These are phyloP conservation scores for Didymellaceae sp. DNA, from an alignment of 2,329 filamentous ascomycete genomes.

Conservation along the genomic window DNA sequence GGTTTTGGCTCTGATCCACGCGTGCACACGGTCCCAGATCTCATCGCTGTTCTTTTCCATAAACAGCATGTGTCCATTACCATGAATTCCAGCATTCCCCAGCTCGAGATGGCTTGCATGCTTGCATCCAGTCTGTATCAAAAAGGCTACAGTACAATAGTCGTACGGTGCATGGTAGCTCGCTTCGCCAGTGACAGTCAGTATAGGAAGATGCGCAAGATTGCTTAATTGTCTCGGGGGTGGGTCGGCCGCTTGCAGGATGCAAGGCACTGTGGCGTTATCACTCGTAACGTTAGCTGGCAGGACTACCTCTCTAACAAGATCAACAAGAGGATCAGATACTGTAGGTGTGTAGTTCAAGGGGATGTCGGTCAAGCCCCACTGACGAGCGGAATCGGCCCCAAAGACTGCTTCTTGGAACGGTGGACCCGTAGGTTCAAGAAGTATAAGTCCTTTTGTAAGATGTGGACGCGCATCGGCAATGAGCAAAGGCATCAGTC, in stretches of 20 bases:
- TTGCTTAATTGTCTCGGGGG: slow-evolving; percentile 55
- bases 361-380: slow-evolving; percentile 5
- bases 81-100: slow-evolving; percentile 6
- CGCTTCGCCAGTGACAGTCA: slow-evolving; percentile 60
- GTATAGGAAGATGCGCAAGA: slow-evolving; percentile 54
- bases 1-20: too few relatives aligned
- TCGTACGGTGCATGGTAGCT: slow-evolving; percentile 62
- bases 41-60: slow-evolving; percentile 11
- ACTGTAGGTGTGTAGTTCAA: neutral
- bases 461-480: slow-evolving; percentile 57
- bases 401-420: slow-evolving; percentile 42
- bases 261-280: slow-evolving; percentile 32
- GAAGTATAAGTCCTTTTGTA: slow-evolving; percentile 55
- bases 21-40: neutral
- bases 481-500: slow-evolving; percentile 53
- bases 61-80: slow-evolving; percentile 9
- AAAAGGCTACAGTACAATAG: slow-evolving; percentile 58
- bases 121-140: slow-evolving; percentile 51
- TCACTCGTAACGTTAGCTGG: neutral
- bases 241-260: slow-evolving; percentile 43
- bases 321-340: neutral
- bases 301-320: neutral
- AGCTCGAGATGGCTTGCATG: slow-evolving; percentile 15
- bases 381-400: neutral
- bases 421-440: slow-evolving; percentile 62